A percentile compares a stretch with the other conserved stretches of the same genome.
Evolutionary conservation across 306 rosid species (phyloP).

Genomic region (Lathyrus sativus): DNA sequence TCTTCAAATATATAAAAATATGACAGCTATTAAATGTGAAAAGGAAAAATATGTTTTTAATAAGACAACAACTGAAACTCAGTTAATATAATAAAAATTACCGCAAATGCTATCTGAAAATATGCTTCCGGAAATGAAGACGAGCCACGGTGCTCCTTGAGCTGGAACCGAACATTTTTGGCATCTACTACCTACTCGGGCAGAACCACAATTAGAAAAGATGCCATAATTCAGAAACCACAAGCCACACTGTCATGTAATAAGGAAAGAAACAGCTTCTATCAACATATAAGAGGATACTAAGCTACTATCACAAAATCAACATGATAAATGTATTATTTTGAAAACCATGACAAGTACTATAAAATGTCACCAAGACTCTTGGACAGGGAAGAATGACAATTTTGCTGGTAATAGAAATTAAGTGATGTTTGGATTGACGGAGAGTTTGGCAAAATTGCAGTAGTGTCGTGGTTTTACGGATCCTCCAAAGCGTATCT

Average conservation of each 20-base stretch:
- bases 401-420: slow-evolving; percentile 7
- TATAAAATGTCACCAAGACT: slow-evolving; percentile 13
- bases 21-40: no score
- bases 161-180: slow-evolving; percentile 79
- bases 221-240: slow-evolving; percentile 1
- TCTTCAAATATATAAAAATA: no score
- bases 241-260: slow-evolving; percentile 3
- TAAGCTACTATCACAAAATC: neutral
- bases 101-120: slow-evolving; percentile 92
- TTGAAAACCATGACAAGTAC: slow-evolving; percentile 10
- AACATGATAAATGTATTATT: slow-evolving; percentile 2
- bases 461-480: neutral
- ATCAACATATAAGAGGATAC: slow-evolving; percentile 15
- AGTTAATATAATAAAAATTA: slow-evolving; percentile 39
- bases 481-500: neutral
- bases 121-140: slow-evolving; percentile 90
- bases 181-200: slow-evolving; percentile 80
- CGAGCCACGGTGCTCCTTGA: slow-evolving; percentile 58
- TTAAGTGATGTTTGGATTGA: neutral
- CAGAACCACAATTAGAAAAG: slow-evolving; percentile 36
- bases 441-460: neutral
- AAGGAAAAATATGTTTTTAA: no score
- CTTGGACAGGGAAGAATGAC: slow-evolving; percentile 11
- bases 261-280: slow-evolving; percentile 27
- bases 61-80: slow-evolving; percentile 13